phyloP scores from a whole-genome alignment of 305 asterid species.

The Salvia sclarea region DNA sequence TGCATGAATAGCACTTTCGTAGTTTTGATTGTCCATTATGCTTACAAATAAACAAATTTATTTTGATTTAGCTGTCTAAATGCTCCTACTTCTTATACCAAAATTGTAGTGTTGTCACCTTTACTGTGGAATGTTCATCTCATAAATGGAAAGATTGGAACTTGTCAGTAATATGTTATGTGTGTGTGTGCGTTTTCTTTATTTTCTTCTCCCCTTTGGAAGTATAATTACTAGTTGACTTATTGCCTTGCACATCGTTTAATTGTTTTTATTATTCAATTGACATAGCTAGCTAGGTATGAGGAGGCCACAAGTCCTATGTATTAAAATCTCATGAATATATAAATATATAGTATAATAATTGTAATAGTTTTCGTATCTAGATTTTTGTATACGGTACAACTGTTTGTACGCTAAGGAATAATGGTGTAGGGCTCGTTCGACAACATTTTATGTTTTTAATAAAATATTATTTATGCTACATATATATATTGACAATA shows the following conservation, averaged over 20 bases:
- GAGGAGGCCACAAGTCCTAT: conserved; percentile 30
- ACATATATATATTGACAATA: too few relatives aligned
- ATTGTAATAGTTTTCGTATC: neutral
- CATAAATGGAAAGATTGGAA: neutral
- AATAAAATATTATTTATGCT: too few relatives aligned
- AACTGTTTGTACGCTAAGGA: neutral
- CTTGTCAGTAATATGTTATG: neutral
- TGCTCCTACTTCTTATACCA: neutral
- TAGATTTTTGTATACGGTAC: neutral
- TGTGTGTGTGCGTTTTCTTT: neutral
- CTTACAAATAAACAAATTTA: conserved; percentile 7
- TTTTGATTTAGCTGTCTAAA: neutral
- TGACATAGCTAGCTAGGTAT: conserved; percentile 8
- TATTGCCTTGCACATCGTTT: conserved; percentile 27
- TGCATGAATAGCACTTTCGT: neutral
- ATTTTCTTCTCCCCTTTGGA: neutral
- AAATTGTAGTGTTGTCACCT: neutral
- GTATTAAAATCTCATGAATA: neutral
- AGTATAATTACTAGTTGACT: conserved; percentile 3
- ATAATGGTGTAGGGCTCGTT: conserved; percentile 14
- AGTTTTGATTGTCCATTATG: neutral
- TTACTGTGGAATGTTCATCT: neutral
- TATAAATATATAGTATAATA: neutral
- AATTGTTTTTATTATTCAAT: conserved; percentile 7
- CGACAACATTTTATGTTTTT: neutral